These are phyloP conservation scores for Fusarium nanum DNA, from an alignment of 2,329 filamentous ascomycete species.

Conservation along the genomic window DNA sequence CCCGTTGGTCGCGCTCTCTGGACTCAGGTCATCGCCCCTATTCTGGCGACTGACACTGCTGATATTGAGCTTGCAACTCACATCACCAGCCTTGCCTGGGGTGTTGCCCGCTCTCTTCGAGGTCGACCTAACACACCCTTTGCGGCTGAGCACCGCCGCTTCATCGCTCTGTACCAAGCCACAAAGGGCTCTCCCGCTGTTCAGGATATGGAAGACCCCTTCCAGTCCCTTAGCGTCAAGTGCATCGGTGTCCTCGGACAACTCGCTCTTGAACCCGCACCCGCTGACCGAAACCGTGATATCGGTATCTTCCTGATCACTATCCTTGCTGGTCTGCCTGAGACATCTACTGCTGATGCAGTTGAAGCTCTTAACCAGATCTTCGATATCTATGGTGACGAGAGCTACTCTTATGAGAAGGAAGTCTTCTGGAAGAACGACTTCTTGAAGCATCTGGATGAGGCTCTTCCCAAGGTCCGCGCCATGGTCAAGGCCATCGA, in stretches of 20 bases:
- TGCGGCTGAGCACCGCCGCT: constrained; percentile 68
- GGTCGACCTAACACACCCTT: constrained; percentile 61
- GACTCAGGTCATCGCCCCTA: constrained; percentile 65
- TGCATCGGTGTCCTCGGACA: constrained; percentile 75
- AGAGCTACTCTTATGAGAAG: constrained; percentile 66
- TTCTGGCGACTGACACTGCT: constrained; percentile 70
- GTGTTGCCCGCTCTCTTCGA: constrained; percentile 66
- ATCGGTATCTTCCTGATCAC: constrained; percentile 72
- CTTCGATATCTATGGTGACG: constrained; percentile 75
- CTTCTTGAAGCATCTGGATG: constrained; percentile 70
- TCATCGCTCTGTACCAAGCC: constrained; percentile 73
- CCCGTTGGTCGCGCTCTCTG: constrained; percentile 67
- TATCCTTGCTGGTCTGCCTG: constrained; percentile 62
- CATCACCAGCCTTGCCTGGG: constrained; percentile 75
- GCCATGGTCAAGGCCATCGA: constrained; percentile 70
- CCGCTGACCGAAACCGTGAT: constrained; percentile 67
- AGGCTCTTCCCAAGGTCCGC: constrained; percentile 64
- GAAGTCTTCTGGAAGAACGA: constrained; percentile 73
- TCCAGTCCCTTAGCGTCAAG: constrained; percentile 73
- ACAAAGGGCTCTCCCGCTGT: constrained; percentile 55
- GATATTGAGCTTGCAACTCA: constrained; percentile 71
- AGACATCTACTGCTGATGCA: constrained; percentile 66
- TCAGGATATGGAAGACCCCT: constrained; percentile 61
- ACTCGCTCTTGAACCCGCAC: constrained; percentile 67
- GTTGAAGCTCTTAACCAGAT: constrained; percentile 75